These are phyloP conservation scores for Salvia splendens DNA, from an alignment of 257 asterid genomes.

Conservation along the genomic window DNA sequence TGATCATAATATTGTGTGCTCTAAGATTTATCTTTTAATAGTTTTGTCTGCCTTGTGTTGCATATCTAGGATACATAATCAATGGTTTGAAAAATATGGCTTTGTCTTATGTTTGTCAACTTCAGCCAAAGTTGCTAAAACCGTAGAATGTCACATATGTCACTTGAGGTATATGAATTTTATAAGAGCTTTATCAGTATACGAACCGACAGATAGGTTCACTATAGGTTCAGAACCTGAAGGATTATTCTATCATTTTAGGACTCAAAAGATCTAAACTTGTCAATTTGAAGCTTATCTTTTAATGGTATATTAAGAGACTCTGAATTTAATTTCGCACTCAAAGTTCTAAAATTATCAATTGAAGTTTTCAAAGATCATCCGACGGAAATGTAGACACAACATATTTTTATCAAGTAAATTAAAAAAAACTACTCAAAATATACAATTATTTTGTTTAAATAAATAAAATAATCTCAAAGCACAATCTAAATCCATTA, in stretches of 20 bases:
- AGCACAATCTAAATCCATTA: not conserved
- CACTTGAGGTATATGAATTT: conserved; percentile 2
- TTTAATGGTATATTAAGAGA: no score
- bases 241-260: not conserved
- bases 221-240: not conserved
- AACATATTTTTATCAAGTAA: not conserved
- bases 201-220: not conserved
- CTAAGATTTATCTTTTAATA: conserved; percentile 11
- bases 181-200: not conserved
- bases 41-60: not conserved
- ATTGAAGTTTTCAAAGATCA: not conserved
- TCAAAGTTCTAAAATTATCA: no score
- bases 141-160: not conserved
- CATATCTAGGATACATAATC: conserved; percentile 14
- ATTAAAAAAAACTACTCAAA: no score
- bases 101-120: conserved; percentile 6
- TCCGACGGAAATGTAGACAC: not conserved
- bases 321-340: no score
- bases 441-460: not conserved
- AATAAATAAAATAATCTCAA: not conserved
- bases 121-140: conserved; percentile 4
- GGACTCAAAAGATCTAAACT: not conserved
- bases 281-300: not conserved
- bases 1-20: conserved; percentile 23
- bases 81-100: conserved; percentile 7